Evolutionary conservation across 805 yeast species (phyloP).

Genomic region (Wickerhamomyces silvicola): DNA sequence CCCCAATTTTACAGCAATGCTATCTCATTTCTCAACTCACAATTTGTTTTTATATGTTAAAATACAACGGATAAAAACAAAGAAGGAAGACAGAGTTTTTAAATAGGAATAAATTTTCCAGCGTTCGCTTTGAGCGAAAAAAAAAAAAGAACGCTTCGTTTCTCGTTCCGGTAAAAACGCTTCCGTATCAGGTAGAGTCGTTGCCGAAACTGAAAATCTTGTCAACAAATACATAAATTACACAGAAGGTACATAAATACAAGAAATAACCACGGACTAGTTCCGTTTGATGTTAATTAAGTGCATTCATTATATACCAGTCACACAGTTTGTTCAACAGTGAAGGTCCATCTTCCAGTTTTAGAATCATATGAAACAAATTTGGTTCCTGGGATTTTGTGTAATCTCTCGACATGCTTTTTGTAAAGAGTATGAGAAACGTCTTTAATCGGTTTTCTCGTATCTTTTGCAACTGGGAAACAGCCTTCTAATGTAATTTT

Average conservation of each 20-base stretch:
- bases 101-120: too few relatives aligned
- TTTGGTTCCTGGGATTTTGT: constrained; percentile 48
- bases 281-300: too few relatives aligned
- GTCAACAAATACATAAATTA: too few relatives aligned
- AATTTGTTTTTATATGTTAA: too few relatives aligned
- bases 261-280: too few relatives aligned
- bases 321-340: constrained; percentile 30
- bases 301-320: background rate
- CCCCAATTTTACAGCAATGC: background rate
- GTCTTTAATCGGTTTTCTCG: constrained; percentile 68
- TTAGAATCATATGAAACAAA: constrained; percentile 75
- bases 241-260: too few relatives aligned
- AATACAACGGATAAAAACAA: too few relatives aligned
- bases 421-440: constrained; percentile 65
- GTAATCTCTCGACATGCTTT: constrained; percentile 62
- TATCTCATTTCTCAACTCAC: too few relatives aligned
- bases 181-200: constrained; percentile 5
- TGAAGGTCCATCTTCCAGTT: constrained; percentile 67
- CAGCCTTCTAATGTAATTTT: constrained; percentile 71
- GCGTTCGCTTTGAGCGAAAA: too few relatives aligned
- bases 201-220: background rate
- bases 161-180: constrained; percentile 11
- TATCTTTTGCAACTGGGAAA: constrained; percentile 70
- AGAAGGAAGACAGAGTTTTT: too few relatives aligned
- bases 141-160: constrained; percentile 1